phyloP scores from a whole-genome alignment of 345 rosid species.

The Sonneratia caseolaris region DNA sequence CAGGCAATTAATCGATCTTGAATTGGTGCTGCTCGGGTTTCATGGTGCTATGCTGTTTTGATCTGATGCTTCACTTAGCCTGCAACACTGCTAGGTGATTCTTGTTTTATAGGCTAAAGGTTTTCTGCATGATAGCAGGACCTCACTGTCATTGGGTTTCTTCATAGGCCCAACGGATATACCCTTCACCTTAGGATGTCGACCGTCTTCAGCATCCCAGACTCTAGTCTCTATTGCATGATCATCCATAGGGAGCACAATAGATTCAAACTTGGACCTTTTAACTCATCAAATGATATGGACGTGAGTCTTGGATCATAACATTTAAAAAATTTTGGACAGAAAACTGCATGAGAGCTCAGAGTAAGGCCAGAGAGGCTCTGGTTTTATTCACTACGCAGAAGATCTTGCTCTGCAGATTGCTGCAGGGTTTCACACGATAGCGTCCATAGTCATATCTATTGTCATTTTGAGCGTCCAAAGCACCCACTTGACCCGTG shows the following conservation, averaged over 20 bases:
- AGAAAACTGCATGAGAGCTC: no score
- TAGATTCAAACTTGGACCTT: no score
- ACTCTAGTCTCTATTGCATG: no score
- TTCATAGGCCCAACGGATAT: no score
- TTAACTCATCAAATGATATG: no score
- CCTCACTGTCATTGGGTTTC: no score
- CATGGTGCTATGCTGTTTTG: not conserved
- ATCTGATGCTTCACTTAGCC: not conserved
- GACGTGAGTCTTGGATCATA: no score
- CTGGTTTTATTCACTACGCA: not conserved
- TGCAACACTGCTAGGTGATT: not conserved
- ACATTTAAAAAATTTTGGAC: no score
- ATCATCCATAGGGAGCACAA: no score
- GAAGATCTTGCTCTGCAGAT: not conserved
- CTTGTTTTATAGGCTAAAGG: not conserved
- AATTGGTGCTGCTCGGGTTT: not conserved
- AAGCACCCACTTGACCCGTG: not conserved
- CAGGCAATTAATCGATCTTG: not conserved
- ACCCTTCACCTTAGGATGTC: no score
- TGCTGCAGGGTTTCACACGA: not conserved
- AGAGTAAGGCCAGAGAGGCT: not conserved
- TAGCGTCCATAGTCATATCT: not conserved
- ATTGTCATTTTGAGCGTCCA: not conserved
- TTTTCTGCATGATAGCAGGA: no score
- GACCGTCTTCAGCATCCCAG: no score